Conservation (phyloP, 129 eudicot genomes). For the Flaveria trinervia region DNA sequence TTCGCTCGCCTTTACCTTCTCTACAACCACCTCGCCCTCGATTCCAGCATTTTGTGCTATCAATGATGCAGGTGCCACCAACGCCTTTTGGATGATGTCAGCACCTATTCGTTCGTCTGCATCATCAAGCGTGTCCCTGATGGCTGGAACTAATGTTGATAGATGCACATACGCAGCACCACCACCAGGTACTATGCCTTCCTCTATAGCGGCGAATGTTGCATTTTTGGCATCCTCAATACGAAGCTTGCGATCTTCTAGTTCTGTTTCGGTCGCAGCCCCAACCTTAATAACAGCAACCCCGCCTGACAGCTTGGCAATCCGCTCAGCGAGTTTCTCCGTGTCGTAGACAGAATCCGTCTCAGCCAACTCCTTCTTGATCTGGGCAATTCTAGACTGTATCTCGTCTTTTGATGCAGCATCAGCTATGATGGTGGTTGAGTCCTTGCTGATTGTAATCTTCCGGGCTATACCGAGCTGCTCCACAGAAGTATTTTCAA, state of each 20-base stretch:
- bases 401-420: slow-evolving; percentile 94
- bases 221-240: slow-evolving; percentile 98
- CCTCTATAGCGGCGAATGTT: slow-evolving; percentile 97
- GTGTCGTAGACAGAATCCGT: slow-evolving; percentile 89
- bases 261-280: slow-evolving; percentile 96
- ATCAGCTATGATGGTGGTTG: slow-evolving; percentile 92
- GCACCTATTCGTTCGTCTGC: slow-evolving; percentile 89
- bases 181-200: slow-evolving; percentile 98
- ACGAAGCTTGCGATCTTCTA: slow-evolving; percentile 90
- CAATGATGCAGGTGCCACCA: slow-evolving; percentile 80
- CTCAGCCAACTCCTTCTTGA: slow-evolving; percentile 76
- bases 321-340: slow-evolving; percentile 87
- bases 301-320: slow-evolving; percentile 91
- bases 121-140: slow-evolving; percentile 78
- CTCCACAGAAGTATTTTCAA: slow-evolving; percentile 71
- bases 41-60: slow-evolving; percentile 92
- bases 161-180: slow-evolving; percentile 93
- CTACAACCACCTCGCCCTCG: slow-evolving; percentile 97
- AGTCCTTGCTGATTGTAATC: slow-evolving; percentile 77
- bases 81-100: slow-evolving; percentile 93
- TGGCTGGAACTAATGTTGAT: slow-evolving; percentile 74
- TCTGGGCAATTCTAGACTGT: slow-evolving; percentile 81
- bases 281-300: slow-evolving; percentile 97
- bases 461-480: slow-evolving; percentile 90
- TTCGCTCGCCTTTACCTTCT: slow-evolving; percentile 70